A percentile compares a stretch with the other conserved stretches of the same genome.
Conservation (phyloP, 441 rosid species). For the Euphorbia celastroides region DNA sequence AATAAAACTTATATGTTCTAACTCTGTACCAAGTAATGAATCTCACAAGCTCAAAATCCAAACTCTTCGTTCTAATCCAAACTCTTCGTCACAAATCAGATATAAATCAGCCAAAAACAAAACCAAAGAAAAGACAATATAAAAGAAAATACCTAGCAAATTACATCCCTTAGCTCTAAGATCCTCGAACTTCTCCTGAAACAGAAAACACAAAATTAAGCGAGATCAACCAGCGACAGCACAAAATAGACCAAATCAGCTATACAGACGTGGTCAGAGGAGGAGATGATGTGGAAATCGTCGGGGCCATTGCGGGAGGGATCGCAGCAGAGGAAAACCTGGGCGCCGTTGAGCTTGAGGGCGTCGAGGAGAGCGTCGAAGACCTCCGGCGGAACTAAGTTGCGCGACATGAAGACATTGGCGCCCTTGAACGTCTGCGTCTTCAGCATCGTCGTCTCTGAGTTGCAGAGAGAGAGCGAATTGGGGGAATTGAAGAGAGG, state of each 20-base stretch:
- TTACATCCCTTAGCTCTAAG: conserved; percentile 82
- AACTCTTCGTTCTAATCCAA: not conserved
- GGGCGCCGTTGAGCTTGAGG: conserved; percentile 78
- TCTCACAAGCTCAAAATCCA: not conserved
- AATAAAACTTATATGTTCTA: not conserved
- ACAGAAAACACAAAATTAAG: conserved; percentile 7
- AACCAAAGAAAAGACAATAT: not conserved
- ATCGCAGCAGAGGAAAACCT: conserved; percentile 88
- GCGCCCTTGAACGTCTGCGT: conserved; percentile 64
- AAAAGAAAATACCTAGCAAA: conserved; percentile 52
- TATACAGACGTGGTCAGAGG: conserved; percentile 55
- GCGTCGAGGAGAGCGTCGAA: conserved; percentile 86
- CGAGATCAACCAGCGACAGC: not conserved
- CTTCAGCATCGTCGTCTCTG: conserved; percentile 39
- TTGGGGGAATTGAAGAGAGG: not conserved
- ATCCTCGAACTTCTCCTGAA: conserved; percentile 88
- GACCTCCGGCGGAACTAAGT: conserved; percentile 82
- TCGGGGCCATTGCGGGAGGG: conserved; percentile 66
- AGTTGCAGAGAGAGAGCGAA: not conserved
- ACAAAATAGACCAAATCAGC: not conserved
- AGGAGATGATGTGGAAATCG: conserved; percentile 85
- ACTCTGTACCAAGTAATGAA: not conserved
- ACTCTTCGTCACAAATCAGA: not conserved
- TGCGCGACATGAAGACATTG: conserved; percentile 81
- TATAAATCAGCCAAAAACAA: not conserved